Evolutionary conservation across 352 stramenopile genomes (phyloP), one percentile per base, ranked within the genome.

Genomic region (Globisporangium nodosum): DNA sequence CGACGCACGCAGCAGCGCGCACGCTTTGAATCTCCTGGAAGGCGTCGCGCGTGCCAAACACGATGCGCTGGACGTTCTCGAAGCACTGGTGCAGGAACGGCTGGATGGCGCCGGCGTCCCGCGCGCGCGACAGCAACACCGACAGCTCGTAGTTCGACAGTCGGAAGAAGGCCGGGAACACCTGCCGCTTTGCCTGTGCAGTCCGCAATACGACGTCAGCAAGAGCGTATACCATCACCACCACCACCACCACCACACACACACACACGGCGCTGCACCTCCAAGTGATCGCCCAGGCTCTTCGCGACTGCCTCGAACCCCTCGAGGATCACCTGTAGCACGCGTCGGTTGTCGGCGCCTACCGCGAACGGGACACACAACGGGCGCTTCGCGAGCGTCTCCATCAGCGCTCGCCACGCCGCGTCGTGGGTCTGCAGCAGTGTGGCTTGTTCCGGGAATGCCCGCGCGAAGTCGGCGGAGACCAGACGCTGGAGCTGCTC

Each of bases 81-180:
- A 90, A 90, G 45, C 78, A 87, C 47, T 80, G 76, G 24, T 74
- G 76, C 0, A 88, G 51, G 63, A 84, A 88, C 16, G 72, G 66
- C 20, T 82, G 73, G 47, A 87, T 82, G 35, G 65, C 67, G 16
- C 68, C 66, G 18, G 77, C 61, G 33, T 90, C 80, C 0, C 78
- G 66, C 0, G 61, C 56, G 48, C 74, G 81, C 0, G 76, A 82
- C 2, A 90, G 53, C 6, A 90, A 33, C 3, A 68, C 73, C 1
- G 78, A 67, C 0, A 90, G 64, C 53, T 90, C 78, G 8, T 76
- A 54, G 54, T 88, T 85, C 0, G 78, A 90, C 0, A 90, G 64
- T 9, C 74, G 71, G 54, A 82, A 90, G 43, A 90, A 88, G 0
- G 64, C 66, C 24, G 78, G 78, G 40, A 90, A 90, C 0, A 71